These are phyloP conservation scores for Phlegmacium glaucopus DNA, from an alignment of 768 basidiomycete species.

Conservation along the genomic window DNA sequence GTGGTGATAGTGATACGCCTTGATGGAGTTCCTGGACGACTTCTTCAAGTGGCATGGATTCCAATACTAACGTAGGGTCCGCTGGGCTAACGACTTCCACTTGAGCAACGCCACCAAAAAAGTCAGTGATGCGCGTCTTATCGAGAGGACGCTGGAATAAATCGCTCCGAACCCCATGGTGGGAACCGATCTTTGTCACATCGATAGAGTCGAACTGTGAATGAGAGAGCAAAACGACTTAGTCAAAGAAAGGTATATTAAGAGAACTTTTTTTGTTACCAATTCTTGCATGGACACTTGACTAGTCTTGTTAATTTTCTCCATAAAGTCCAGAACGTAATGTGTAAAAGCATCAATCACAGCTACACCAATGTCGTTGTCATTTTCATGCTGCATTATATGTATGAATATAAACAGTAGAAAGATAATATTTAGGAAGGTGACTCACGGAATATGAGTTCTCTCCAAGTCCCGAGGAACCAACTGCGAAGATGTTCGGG, in stretches of 20 bases:
- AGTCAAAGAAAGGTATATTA: background rate
- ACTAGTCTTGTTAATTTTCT: conserved; percentile 89
- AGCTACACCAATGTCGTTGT: conserved; percentile 90
- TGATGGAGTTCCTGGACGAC: background rate
- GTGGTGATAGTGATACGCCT: background rate
- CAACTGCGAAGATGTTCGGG: conserved; percentile 89
- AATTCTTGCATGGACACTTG: conserved; percentile 77
- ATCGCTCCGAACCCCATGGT: conserved; percentile 86
- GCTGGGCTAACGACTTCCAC: conserved; percentile 54
- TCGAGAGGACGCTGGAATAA: conserved; percentile 70
- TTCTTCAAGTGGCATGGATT: background rate
- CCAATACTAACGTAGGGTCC: background rate
- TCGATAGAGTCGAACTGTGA: conserved; percentile 79
- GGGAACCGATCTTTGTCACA: conserved; percentile 69
- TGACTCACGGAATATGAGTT: conserved; percentile 87
- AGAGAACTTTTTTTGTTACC: conserved; percentile 39
- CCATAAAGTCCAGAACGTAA: conserved; percentile 86
- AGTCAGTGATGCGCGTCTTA: conserved; percentile 69
- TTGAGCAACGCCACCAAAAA: conserved; percentile 85
- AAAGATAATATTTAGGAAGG: background rate
- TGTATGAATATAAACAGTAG: background rate
- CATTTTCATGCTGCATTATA: conserved; percentile 74
- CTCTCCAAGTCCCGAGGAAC: conserved; percentile 79
- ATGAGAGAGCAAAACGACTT: background rate
- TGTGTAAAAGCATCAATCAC: conserved; percentile 97